phyloP scores from a whole-genome alignment of 768 basidiomycete species.

The Albatrellus ellisii region DNA sequence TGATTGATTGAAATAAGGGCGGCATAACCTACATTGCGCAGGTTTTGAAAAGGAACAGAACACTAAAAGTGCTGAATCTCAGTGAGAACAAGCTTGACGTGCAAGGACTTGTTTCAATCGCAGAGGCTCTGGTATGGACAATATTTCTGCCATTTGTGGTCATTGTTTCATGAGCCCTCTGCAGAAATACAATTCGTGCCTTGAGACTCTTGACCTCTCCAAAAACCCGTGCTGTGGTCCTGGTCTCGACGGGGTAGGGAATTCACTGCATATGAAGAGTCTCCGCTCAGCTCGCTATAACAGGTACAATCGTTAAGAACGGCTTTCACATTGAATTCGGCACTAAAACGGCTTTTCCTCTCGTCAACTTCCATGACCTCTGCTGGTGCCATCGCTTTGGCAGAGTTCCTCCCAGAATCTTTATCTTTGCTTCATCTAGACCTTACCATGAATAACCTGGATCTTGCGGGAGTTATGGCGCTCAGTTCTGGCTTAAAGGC shows the following conservation, averaged over 20 bases:
- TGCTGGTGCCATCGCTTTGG: constrained; percentile 83
- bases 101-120: constrained; percentile 62
- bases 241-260: constrained; percentile 74
- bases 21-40: constrained; percentile 89
- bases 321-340: constrained; percentile 83
- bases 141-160: no score
- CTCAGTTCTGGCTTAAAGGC: constrained; percentile 74
- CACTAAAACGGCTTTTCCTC: constrained; percentile 86
- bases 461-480: constrained; percentile 88
- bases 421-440: constrained; percentile 83
- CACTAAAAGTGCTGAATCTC: constrained; percentile 86
- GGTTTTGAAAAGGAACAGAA: constrained; percentile 91
- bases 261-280: background rate
- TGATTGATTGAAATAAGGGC: constrained; percentile 21
- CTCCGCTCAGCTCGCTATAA: background rate
- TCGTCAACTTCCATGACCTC: constrained; percentile 72
- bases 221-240: constrained; percentile 92
- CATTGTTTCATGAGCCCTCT: background rate
- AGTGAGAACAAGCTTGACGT: constrained; percentile 92
- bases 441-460: constrained; percentile 70
- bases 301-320: constrained; percentile 82
- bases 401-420: constrained; percentile 92
- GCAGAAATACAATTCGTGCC: constrained; percentile 86
- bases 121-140: constrained; percentile 83
- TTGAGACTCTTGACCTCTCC: constrained; percentile 90